phyloP scores from a whole-genome alignment of 2,329 filamentous ascomycete species.

The Pseudopyrenochaeta lycopersici region DNA sequence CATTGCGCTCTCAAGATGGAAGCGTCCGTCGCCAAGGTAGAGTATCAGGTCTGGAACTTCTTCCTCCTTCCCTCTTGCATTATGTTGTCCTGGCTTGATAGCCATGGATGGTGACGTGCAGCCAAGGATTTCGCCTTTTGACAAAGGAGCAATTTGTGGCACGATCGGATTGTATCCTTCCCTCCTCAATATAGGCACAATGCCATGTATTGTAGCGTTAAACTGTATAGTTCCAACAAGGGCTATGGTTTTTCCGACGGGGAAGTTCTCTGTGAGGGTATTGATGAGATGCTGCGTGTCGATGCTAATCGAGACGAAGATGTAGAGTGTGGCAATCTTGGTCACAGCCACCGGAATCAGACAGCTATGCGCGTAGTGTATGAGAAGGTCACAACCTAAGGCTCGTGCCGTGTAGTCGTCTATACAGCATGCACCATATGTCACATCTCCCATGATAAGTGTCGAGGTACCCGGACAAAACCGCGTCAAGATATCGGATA shows the following conservation, averaged over 20 bases:
- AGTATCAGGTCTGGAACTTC: conserved; percentile 73
- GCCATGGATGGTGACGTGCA: conserved; percentile 80
- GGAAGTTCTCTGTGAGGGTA: conserved; percentile 88
- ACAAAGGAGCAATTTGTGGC: conserved; percentile 90
- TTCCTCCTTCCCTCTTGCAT: conserved; percentile 58
- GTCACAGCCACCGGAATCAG: conserved; percentile 96
- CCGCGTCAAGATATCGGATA: conserved; percentile 93
- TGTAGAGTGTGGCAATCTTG: conserved; percentile 95
- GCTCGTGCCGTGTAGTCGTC: conserved; percentile 97
- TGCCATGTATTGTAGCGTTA: conserved; percentile 93
- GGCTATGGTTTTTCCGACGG: conserved; percentile 83
- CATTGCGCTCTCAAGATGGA: conserved; percentile 98
- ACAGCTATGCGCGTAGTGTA: conserved; percentile 97
- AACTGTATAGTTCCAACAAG: conserved; percentile 98
- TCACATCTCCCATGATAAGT: conserved; percentile 98
- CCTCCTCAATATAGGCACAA: conserved; percentile 77
- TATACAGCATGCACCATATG: conserved; percentile 97
- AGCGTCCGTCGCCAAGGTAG: conserved; percentile 90
- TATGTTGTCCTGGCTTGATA: conserved; percentile 43
- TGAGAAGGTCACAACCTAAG: conserved; percentile 89
- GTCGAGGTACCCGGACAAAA: conserved; percentile 94
- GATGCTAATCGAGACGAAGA: conserved; percentile 98
- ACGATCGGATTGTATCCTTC: conserved; percentile 87
- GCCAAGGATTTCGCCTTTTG: conserved; percentile 95
- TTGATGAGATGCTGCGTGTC: conserved; percentile 87